Percentiles rank a stretch among this genome's conserved stretches.
Evolutionary conservation across 2,329 filamentous ascomycete genomes (phyloP).

Genomic region (Trichoderma sp.): DNA sequence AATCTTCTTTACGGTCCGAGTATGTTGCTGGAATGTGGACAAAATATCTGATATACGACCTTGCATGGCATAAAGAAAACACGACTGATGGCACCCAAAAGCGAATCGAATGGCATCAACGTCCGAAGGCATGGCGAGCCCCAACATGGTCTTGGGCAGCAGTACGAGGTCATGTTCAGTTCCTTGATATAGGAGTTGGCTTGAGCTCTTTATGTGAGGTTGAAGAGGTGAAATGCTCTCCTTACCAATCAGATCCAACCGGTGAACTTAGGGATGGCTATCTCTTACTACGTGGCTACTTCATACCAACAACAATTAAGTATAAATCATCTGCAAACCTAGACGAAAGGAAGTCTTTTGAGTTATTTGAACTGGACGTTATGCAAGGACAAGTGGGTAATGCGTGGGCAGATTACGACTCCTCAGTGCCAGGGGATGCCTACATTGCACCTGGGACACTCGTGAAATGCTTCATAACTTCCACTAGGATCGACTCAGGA

Average conservation of each 20-base stretch:
- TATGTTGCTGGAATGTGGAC: constrained; percentile 22
- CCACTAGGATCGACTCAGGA: constrained; percentile 1
- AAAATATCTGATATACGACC: constrained; percentile 11
- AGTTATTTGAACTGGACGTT: constrained; percentile 7
- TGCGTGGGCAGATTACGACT: constrained; percentile 19
- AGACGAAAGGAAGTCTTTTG: background rate
- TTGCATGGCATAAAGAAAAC: constrained; percentile 19
- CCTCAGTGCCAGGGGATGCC: background rate
- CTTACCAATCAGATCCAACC: constrained; percentile 12
- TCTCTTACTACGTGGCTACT: background rate
- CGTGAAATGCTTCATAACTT: constrained; percentile 13
- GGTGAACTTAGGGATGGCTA: constrained; percentile 10
- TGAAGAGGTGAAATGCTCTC: background rate
- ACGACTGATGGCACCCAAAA: background rate
- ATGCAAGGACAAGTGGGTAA: constrained; percentile 5
- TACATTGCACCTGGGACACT: background rate
- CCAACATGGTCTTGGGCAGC: constrained; percentile 23
- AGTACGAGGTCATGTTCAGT: background rate
- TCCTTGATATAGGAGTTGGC: constrained; percentile 1
- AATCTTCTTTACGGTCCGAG: background rate
- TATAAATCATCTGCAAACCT: background rate
- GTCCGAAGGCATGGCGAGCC: constrained; percentile 18
- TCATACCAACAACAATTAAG: background rate
- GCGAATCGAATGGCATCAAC: background rate
- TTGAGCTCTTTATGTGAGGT: background rate